Evolutionary conservation across 2,329 filamentous ascomycete species (phyloP).

Genomic region (Coniochaeta ligniaria): DNA sequence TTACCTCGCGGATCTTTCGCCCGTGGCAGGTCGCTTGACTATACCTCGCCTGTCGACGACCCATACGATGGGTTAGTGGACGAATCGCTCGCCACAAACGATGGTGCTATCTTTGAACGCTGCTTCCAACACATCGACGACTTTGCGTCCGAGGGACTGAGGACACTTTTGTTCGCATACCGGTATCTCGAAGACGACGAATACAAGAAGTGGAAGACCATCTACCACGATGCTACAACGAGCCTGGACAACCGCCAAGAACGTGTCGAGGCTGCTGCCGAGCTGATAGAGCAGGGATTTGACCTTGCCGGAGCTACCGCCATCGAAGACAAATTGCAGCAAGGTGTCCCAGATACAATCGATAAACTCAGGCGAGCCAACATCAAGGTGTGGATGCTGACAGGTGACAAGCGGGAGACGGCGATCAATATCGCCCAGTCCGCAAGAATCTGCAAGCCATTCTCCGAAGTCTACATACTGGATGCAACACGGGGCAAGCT

Average conservation of each 20-base stretch:
- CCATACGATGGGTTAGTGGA: slow-evolving; percentile 48
- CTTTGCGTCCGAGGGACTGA: slow-evolving; percentile 81
- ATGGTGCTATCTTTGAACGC: slow-evolving; percentile 65
- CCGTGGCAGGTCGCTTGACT: slow-evolving; percentile 25
- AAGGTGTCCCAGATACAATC: slow-evolving; percentile 84
- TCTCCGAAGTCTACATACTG: slow-evolving; percentile 72
- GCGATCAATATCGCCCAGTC: slow-evolving; percentile 90
- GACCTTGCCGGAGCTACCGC: slow-evolving; percentile 83
- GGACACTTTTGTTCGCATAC: slow-evolving; percentile 79
- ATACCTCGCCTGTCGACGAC: slow-evolving; percentile 24
- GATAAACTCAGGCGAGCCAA: slow-evolving; percentile 82
- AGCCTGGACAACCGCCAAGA: slow-evolving; percentile 74
- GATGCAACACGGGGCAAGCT: slow-evolving; percentile 58
- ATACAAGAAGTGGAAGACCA: slow-evolving; percentile 69
- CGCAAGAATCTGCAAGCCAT: slow-evolving; percentile 64
- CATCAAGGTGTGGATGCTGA: slow-evolving; percentile 96
- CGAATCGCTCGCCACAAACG: slow-evolving; percentile 42
- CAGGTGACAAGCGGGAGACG: slow-evolving; percentile 87
- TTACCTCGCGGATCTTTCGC: slow-evolving; percentile 22
- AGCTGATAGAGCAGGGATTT: slow-evolving; percentile 73
- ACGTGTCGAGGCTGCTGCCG: slow-evolving; percentile 72
- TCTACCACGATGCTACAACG: slow-evolving; percentile 74
- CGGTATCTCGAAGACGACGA: slow-evolving; percentile 69
- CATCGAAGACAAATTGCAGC: slow-evolving; percentile 89
- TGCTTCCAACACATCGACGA: slow-evolving; percentile 86